Conservation (phyloP, 257 asterid genomes). For the Ilex asprella region DNA sequence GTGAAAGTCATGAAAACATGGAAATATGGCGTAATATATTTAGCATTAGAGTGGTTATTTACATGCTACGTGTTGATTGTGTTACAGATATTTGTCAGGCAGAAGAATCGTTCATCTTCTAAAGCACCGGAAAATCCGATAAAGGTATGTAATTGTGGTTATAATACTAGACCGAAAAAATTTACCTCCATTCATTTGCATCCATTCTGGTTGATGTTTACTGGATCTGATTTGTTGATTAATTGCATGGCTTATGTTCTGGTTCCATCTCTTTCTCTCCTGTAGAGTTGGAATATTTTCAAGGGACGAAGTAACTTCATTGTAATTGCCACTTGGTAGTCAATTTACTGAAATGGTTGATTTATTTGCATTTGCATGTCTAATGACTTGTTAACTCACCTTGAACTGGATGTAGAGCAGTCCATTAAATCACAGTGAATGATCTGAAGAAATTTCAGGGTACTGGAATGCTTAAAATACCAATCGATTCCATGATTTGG, state of each 20-base stretch:
- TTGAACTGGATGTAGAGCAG: no score
- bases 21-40: no score
- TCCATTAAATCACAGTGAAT: no score
- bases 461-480: no score
- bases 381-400: not conserved
- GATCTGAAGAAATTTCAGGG: no score
- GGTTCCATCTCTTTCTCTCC: no score
- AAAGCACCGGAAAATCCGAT: slow-evolving; percentile 96
- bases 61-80: slow-evolving; percentile 7
- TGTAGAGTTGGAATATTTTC: no score
- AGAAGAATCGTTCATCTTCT: slow-evolving; percentile 96
- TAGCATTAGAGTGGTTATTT: slow-evolving; percentile 2
- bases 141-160: slow-evolving; percentile 41
- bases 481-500: no score
- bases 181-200: not conserved
- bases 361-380: slow-evolving; percentile 10
- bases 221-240: not conserved
- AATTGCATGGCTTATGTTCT: no score
- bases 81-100: slow-evolving; percentile 89
- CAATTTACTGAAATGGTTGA: not conserved
- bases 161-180: no score
- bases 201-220: not conserved
- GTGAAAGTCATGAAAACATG: no score
- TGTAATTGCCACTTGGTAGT: not conserved
- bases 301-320: slow-evolving; percentile 3